phyloP scores from a whole-genome alignment of 1,284 basidiomycete species.

The Athelia sp. region DNA sequence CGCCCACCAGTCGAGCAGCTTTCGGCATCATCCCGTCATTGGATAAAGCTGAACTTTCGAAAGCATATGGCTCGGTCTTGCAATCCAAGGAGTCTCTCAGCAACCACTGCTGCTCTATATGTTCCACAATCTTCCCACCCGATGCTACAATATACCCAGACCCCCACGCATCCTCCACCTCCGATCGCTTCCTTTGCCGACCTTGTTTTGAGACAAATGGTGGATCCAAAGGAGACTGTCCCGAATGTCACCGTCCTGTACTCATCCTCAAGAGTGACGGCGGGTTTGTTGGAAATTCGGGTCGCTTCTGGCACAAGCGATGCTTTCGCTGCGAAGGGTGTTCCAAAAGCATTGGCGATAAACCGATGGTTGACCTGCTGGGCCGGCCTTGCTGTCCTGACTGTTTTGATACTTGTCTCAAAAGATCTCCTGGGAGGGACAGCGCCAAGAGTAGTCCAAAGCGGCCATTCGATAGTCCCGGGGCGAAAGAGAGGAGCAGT shows the following conservation, averaged over 20 bases:
- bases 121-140: constrained; percentile 59
- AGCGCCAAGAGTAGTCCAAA: constrained; percentile 33
- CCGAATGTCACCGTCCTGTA: constrained; percentile 60
- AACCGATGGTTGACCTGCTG: constrained; percentile 75
- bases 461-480: background rate
- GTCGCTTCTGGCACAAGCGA: constrained; percentile 70
- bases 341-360: constrained; percentile 62
- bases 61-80: constrained; percentile 76
- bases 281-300: constrained; percentile 64
- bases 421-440: constrained; percentile 58
- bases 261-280: constrained; percentile 72
- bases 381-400: constrained; percentile 71
- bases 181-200: constrained; percentile 63
- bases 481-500: constrained; percentile 18
- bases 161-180: constrained; percentile 35
- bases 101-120: constrained; percentile 64
- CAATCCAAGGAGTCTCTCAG: constrained; percentile 70
- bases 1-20: constrained; percentile 24
- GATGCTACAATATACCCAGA: constrained; percentile 82
- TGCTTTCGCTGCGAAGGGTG: constrained; percentile 75
- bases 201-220: constrained; percentile 65
- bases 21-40: constrained; percentile 60
- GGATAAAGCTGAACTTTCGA: constrained; percentile 60
- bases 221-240: constrained; percentile 70
- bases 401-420: constrained; percentile 78